phyloP scores from a whole-genome alignment of 208 protist genomes.

The Naegleria lovaniensis region DNA sequence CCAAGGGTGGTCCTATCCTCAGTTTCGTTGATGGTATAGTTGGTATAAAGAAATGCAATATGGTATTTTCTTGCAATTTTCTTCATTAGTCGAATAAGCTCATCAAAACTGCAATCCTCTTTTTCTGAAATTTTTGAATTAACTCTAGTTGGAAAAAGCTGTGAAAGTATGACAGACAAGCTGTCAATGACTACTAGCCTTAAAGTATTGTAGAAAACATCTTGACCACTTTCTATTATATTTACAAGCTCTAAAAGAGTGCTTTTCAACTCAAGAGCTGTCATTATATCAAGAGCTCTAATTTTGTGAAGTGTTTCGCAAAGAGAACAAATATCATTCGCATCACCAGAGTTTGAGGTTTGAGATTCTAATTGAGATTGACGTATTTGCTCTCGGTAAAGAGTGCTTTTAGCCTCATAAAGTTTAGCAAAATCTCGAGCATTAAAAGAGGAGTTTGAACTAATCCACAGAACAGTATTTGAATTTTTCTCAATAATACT shows the following conservation, averaged over 20 bases:
- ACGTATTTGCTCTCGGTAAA: not conserved
- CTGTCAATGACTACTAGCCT: not conserved
- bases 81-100: not conserved
- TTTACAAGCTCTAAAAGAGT: not conserved
- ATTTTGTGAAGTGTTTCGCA: not conserved
- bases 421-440: not conserved
- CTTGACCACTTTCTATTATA: not conserved
- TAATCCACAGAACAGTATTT: not conserved
- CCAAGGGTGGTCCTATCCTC: not conserved
- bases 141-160: not conserved
- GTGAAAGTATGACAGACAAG: not conserved
- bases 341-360: not conserved
- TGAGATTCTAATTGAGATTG: not conserved
- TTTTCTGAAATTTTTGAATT: not conserved
- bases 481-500: slow-evolving; percentile 1
- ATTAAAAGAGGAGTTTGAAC: not conserved
- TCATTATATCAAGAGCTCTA: not conserved
- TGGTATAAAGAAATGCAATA: not conserved
- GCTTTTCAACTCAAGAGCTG: not conserved
- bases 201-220: not conserved
- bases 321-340: not conserved
- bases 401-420: not conserved
- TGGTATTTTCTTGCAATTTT: not conserved
- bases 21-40: not conserved
- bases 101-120: not conserved